Evolutionary conservation across 2,329 filamentous ascomycete genomes (phyloP).

Genomic region (Fulvia fulva): DNA sequence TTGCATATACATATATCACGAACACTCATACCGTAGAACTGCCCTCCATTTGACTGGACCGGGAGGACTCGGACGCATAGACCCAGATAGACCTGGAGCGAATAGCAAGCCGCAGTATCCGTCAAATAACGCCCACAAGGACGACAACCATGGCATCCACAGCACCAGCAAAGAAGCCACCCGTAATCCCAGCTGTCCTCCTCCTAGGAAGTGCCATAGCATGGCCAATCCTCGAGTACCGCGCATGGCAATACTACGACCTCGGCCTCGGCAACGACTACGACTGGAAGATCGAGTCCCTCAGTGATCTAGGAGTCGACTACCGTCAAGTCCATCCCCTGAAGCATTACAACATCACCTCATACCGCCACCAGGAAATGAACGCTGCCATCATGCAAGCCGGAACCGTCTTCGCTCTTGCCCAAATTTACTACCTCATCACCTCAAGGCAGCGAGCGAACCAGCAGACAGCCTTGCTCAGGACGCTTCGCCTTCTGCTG

Average conservation of each 20-base stretch:
- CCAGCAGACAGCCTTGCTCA: slow-evolving; percentile 2
- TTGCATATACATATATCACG: background rate
- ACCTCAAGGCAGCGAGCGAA: slow-evolving; percentile 2
- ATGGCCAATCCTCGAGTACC: slow-evolving; percentile 14
- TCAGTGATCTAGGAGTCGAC: slow-evolving; percentile 19
- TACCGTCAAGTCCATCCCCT: slow-evolving; percentile 24
- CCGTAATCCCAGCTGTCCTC: slow-evolving; percentile 12
- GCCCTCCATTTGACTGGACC: too few species aligned
- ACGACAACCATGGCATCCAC: background rate
- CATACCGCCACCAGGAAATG: slow-evolving; percentile 3
- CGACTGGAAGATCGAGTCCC: slow-evolving; percentile 16
- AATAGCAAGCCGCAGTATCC: too few species aligned
- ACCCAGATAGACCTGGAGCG: too few species aligned
- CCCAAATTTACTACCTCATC: slow-evolving; percentile 11
- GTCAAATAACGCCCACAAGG: too few species aligned
- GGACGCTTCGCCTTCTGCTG: slow-evolving; percentile 11
- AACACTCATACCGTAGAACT: too few species aligned
- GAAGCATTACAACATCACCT: slow-evolving; percentile 21
- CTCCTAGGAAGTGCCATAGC: slow-evolving; percentile 6
- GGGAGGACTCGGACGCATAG: too few species aligned
- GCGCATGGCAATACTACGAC: slow-evolving; percentile 11
- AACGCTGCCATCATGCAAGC: slow-evolving; percentile 17
- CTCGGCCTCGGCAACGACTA: slow-evolving; percentile 9
- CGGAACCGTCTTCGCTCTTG: slow-evolving; percentile 14
- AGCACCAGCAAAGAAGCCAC: background rate